These are phyloP conservation scores for Thalassiosira profunda DNA, from an alignment of 108 stramenopile species.

Conservation along the genomic window DNA sequence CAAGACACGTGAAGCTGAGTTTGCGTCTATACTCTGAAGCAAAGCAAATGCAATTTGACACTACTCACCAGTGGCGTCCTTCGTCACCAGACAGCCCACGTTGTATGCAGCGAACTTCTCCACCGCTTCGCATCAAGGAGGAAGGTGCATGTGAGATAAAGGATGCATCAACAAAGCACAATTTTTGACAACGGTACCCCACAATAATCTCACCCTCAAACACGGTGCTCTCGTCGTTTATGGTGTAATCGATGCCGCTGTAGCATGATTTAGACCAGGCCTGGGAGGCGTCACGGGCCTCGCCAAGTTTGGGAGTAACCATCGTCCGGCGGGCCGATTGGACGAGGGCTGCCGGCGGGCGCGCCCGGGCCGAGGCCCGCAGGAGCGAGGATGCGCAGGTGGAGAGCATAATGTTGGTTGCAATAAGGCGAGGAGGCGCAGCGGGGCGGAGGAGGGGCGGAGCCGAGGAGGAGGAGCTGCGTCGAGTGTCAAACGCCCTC, in stretches of 20 bases:
- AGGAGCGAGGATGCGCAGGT: constrained; percentile 8
- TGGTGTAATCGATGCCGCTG: constrained; percentile 73
- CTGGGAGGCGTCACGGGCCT: constrained; percentile 25
- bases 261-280: constrained; percentile 78
- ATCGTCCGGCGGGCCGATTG: constrained; percentile 19
- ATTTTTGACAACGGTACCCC: not conserved
- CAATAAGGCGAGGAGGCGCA: no score
- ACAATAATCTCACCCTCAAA: constrained; percentile 28
- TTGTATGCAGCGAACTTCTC: constrained; percentile 76
- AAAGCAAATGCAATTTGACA: not conserved
- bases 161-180: not conserved
- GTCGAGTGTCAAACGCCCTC: no score
- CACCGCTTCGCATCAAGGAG: constrained; percentile 23
- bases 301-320: constrained; percentile 36
- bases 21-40: not conserved
- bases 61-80: constrained; percentile 67
- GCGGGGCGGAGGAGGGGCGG: no score
- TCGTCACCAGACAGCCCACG: constrained; percentile 92
- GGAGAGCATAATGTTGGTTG: constrained; percentile 6
- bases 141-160: not conserved
- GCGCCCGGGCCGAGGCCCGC: constrained; percentile 9
- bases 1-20: not conserved
- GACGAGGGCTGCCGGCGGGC: constrained; percentile 5
- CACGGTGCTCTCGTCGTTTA: constrained; percentile 56
- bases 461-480: no score